Evolutionary conservation across 2,329 filamentous ascomycete species (phyloP), one percentile per base, ranked within the genome.

Genomic region (Periconia sp.): DNA sequence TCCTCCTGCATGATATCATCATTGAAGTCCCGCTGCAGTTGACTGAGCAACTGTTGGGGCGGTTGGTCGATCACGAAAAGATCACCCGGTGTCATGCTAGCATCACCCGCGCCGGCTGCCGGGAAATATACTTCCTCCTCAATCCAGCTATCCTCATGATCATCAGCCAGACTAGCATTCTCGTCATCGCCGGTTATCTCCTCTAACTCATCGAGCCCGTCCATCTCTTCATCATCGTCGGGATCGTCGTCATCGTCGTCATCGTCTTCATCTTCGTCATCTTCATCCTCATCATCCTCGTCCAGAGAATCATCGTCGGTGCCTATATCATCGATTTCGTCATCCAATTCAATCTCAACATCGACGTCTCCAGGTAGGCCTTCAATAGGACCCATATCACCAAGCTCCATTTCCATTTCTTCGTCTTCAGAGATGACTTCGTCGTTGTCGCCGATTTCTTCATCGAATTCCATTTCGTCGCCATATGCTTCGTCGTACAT

Each of bases 401-500:
- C 87, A 48, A 92, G 82, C 27, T 90, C 90, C 91, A 66, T 95
- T 91, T 56, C 95, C 91, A 66, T 95, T 91, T 91, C 91, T 31
- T 92, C 92, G 61, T 93, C 85, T 41, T 96, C 93, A 65, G 92
- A 96, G 53, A 96, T 86, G 52, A 93, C 89, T 18, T 56, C 54
- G 54, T 90, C 90, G 66, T 70, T 68, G 19, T 71, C 68, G 0
- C 86, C 90, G 65, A 90, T 82, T 20, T 91, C 91, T 40, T 92
- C 92, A 58, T 93, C 90, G 64, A 95, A 96, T 50, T 95, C 91
- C 86, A 97, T 94, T 61, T 96, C 93, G 37, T 96, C 85, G 19
- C 82, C 91, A 62, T 91, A 93, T 55, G 92, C 91, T 55, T 94
- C 92, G 47, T 92, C 90, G 62, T 96, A 96, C 90, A 96, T 94